A percentile compares a stretch with the other conserved stretches of the same genome.
Evolutionary conservation across 2,329 filamentous ascomycete species (phyloP).

Genomic region (Penicillium paneum): DNA sequence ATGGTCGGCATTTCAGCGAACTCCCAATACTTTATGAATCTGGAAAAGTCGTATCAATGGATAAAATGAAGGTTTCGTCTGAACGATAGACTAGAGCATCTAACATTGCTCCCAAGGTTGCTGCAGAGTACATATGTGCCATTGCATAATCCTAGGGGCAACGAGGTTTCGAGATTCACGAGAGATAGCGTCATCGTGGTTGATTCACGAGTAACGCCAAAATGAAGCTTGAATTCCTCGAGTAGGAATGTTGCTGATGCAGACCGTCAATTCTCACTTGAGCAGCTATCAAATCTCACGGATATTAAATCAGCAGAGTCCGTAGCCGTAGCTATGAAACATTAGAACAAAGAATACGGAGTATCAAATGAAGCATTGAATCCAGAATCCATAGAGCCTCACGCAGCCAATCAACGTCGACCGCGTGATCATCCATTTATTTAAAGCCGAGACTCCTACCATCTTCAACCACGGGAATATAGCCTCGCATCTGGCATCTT

Average conservation of each 20-base stretch:
- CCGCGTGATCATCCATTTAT: conserved; percentile 1
- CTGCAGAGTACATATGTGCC: not conserved
- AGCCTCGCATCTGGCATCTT: not conserved
- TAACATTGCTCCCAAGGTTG: not conserved
- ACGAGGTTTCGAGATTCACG: not conserved
- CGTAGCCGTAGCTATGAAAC: not conserved
- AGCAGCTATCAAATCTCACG: too few relatives aligned
- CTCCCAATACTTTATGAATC: not conserved
- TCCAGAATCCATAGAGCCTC: not conserved
- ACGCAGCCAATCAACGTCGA: not conserved
- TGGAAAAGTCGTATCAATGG: not conserved
- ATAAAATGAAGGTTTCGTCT: not conserved
- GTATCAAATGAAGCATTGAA: not conserved
- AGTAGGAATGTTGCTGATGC: not conserved
- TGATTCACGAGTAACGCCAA: not conserved
- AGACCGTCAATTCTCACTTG: not conserved
- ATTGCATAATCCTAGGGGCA: not conserved
- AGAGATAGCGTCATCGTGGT: not conserved
- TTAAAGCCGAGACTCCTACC: not conserved
- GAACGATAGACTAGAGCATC: not conserved
- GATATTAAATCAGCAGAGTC: not conserved
- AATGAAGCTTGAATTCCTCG: not conserved
- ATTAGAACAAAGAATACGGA: not conserved
- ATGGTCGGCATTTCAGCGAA: not conserved
- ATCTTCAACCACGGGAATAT: not conserved